Conservation (phyloP, 192 early-diverging fungal genomes). For the Entomortierella parvispora region DNA sequence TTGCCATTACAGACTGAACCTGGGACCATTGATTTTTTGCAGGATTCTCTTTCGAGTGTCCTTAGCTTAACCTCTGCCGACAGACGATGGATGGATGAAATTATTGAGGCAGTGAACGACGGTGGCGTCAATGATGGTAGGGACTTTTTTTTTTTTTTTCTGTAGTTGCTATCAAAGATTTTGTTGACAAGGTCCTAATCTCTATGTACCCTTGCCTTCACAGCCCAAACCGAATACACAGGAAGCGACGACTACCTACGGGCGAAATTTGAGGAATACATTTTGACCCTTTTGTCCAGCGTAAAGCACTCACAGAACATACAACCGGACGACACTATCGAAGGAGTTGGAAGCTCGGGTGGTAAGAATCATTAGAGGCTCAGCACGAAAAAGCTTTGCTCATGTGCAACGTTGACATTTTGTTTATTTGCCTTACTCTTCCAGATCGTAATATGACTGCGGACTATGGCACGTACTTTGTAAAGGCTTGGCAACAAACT, state of each 20-base stretch:
- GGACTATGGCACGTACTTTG: slow-evolving; percentile 72
- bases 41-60: slow-evolving; percentile 64
- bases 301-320: slow-evolving; percentile 65
- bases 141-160: neutral
- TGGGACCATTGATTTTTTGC: slow-evolving; percentile 75
- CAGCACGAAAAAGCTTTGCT: neutral
- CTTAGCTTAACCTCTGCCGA: slow-evolving; percentile 75
- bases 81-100: slow-evolving; percentile 82
- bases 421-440: neutral
- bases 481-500: slow-evolving; percentile 74
- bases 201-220: neutral
- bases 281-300: slow-evolving; percentile 72
- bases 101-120: slow-evolving; percentile 69
- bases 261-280: slow-evolving; percentile 78
- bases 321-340: slow-evolving; percentile 35
- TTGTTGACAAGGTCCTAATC: neutral
- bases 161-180: neutral
- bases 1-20: slow-evolving; percentile 65
- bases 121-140: slow-evolving; percentile 67
- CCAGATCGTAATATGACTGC: slow-evolving; percentile 63
- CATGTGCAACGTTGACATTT: neutral
- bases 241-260: slow-evolving; percentile 86
- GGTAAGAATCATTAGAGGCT: no score
- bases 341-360: slow-evolving; percentile 24
- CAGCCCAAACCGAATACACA: slow-evolving; percentile 70